Conservation (phyloP, 805 yeast species). For the Aciculoconidium aculeatum region DNA sequence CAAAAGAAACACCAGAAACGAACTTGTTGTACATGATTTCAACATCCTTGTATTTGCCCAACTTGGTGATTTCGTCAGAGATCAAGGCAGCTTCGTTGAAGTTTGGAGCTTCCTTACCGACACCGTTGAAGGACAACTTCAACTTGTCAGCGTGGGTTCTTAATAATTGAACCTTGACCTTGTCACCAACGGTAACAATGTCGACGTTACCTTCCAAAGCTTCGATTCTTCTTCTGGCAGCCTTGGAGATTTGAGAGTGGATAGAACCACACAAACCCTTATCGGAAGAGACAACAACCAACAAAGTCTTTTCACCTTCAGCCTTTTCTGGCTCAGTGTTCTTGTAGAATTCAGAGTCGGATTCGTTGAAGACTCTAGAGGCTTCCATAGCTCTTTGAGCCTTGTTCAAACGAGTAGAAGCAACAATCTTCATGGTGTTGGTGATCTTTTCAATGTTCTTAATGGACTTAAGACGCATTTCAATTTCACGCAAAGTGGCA, state of each 20-base stretch:
- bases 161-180: constrained; percentile 79
- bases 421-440: constrained; percentile 99
- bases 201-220: constrained; percentile 64
- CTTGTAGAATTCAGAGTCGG: constrained; percentile 72
- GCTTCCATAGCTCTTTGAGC: constrained; percentile 93
- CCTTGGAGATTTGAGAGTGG: constrained; percentile 90
- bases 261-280: constrained; percentile 99
- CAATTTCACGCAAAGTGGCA: constrained; percentile 98
- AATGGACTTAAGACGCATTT: constrained; percentile 94
- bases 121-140: constrained; percentile 76
- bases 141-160: constrained; percentile 73
- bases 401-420: constrained; percentile 91
- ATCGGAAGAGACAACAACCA: constrained; percentile 90
- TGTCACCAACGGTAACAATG: constrained; percentile 89
- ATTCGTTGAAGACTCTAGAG: constrained; percentile 76
- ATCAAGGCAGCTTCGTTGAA: constrained; percentile 85
- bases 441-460: constrained; percentile 99
- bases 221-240: constrained; percentile 63
- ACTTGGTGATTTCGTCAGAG: constrained; percentile 71
- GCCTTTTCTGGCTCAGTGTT: constrained; percentile 72
- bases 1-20: constrained; percentile 82
- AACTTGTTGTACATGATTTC: constrained; percentile 86
- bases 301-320: constrained; percentile 59
- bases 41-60: constrained; percentile 68
- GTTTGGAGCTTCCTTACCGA: constrained; percentile 96